A percentile compares a stretch with the other conserved stretches of the same genome.
These are phyloP conservation scores for Macroventuria anomochaeta DNA, from an alignment of 2,329 filamentous ascomycete genomes.

Conservation along the genomic window DNA sequence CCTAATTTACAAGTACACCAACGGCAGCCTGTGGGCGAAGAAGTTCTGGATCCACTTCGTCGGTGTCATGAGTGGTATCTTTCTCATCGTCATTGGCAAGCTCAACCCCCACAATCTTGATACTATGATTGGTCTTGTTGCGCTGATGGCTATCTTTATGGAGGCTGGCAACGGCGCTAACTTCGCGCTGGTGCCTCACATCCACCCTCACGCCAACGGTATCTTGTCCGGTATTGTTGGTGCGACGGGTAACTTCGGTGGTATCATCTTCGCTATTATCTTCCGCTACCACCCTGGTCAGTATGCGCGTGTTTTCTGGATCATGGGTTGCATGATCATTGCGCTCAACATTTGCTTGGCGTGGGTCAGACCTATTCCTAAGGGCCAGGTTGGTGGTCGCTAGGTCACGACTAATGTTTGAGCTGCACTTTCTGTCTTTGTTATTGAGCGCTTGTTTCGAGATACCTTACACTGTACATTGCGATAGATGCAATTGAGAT, in stretches of 20 bases:
- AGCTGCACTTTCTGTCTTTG: background rate
- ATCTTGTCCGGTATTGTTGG: slow-evolving; percentile 79
- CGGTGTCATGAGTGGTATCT: slow-evolving; percentile 62
- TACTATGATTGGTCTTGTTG: slow-evolving; percentile 78
- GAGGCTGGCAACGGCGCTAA: slow-evolving; percentile 87
- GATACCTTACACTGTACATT: slow-evolving; percentile 13
- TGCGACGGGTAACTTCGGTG: slow-evolving; percentile 82
- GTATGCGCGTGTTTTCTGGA: slow-evolving; percentile 77
- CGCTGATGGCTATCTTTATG: slow-evolving; percentile 79
- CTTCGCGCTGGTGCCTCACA: slow-evolving; percentile 85
- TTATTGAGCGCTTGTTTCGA: slow-evolving; percentile 16
- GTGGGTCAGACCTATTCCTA: slow-evolving; percentile 67
- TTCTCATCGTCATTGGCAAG: slow-evolving; percentile 69
- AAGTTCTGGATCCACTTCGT: slow-evolving; percentile 67
- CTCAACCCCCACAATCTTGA: slow-evolving; percentile 65
- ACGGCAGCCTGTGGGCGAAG: slow-evolving; percentile 65
- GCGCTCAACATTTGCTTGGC: slow-evolving; percentile 69
- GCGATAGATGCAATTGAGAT: slow-evolving; percentile 1
- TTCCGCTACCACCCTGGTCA: slow-evolving; percentile 75
- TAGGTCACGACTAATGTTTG: slow-evolving; percentile 11
- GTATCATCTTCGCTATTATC: slow-evolving; percentile 81
- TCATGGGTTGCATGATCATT: slow-evolving; percentile 79
- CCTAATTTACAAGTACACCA: slow-evolving; percentile 59
- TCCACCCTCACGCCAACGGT: slow-evolving; percentile 83
- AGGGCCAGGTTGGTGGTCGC: slow-evolving; percentile 58